Evolutionary conservation across 805 yeast species (phyloP), one percentile per base, ranked within the genome.

Genomic region (Blastobotrys muscicola): DNA sequence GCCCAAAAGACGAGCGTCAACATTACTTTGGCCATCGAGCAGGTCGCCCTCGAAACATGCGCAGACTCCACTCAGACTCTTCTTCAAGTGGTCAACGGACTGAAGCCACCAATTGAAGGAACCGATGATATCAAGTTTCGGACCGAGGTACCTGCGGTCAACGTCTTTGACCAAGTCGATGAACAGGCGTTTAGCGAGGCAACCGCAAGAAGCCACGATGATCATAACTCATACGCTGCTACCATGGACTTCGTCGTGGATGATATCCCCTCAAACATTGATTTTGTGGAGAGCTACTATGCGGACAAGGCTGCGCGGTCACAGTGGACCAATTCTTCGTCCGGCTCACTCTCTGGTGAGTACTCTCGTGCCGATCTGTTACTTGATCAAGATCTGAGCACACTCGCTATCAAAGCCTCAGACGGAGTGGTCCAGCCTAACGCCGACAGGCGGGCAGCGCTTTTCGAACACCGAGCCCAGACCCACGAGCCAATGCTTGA

Each of bases 41-140:
- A 42, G 3, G 20, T 52, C 8, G 40, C 47, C 9, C 29, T 55
- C 36, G 50, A 50, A 13, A 43, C 54, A 44, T 87, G 96, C 65
- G 90, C 95, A 1, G 97, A 89, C 57, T 85, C 96, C 0, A 71
- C 79, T 0, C 82, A 85, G 53, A 75, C 90, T 9, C 60, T 89
- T 35, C 48, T 77, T 2, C 94, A 82, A 48, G 54, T 84, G 7
- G 50, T 80, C 8, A 78, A 75, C 46, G 95, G 86, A 54, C 65
- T 89, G 52, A 84, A 82, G 52, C 76, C 75, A 10, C 87, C 89
- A 0, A 61, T 84, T 1, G 78, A 82, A 47, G 45, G 45, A 33
- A 67, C 70, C 0, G 78, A 78, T 47, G 76, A 75, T 2, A 74
- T 75, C 31, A 83, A 78, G 59, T 82, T 72, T 57, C 75, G 69